Conservation (phyloP, 2,329 filamentous ascomycete genomes). For the Lachnellula arida region DNA sequence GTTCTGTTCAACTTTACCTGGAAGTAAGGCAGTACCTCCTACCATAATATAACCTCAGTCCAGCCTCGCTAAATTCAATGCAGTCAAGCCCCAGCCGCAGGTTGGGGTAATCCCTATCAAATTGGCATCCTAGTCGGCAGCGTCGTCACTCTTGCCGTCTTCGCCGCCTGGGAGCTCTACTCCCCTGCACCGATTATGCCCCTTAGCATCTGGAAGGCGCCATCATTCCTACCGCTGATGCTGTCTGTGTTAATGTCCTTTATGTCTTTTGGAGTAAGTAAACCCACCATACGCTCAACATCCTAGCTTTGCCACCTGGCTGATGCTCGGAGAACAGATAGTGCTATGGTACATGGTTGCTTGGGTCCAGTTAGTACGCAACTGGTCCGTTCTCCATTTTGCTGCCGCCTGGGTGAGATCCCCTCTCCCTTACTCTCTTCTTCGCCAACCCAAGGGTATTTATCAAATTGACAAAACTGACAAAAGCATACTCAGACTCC, state of each 20-base stretch:
- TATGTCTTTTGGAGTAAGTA: slow-evolving; percentile 6
- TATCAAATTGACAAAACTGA: no score
- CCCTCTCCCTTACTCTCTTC: no score
- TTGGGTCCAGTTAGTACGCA: slow-evolving; percentile 41
- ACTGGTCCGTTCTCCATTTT: slow-evolving; percentile 37
- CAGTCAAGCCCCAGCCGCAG: slow-evolving; percentile 22
- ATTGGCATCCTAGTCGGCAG: slow-evolving; percentile 13
- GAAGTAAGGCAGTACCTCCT: slow-evolving; percentile 35
- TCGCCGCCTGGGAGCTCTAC: slow-evolving; percentile 17
- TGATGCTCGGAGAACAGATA: slow-evolving; percentile 13
- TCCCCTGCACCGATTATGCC: slow-evolving; percentile 22
- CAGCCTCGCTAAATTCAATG: not conserved
- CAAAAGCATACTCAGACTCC: slow-evolving; percentile 22
- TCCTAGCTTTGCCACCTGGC: slow-evolving; percentile 33
- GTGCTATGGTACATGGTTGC: slow-evolving; percentile 41
- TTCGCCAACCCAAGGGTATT: no score
- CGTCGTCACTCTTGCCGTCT: slow-evolving; percentile 10
- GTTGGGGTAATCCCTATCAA: slow-evolving; percentile 18
- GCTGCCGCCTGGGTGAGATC: slow-evolving; percentile 33
- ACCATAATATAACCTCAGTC: no score
- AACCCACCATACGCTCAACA: no score
- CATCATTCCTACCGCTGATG: slow-evolving; percentile 18
- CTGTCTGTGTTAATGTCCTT: slow-evolving; percentile 14
- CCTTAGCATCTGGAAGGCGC: slow-evolving; percentile 21
- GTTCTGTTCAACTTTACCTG: slow-evolving; percentile 47